Conservation (phyloP, 768 basidiomycete genomes). For the Boletus coccyginus region DNA sequence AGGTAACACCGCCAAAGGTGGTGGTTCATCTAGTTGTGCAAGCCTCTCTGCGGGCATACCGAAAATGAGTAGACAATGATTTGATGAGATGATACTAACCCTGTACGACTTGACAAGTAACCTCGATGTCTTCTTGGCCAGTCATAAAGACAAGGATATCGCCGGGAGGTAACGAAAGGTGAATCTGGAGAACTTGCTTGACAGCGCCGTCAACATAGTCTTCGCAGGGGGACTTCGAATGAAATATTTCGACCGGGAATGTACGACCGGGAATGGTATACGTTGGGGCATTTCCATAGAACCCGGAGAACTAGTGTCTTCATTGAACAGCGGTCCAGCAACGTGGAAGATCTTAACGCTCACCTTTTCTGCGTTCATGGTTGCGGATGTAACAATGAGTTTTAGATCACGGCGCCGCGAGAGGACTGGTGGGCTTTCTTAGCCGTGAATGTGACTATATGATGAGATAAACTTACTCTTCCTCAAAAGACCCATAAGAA, state of each 20-base stretch:
- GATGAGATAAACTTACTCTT: slow-evolving; percentile 65
- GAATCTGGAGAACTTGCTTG: slow-evolving; percentile 96
- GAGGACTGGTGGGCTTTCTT: slow-evolving; percentile 49
- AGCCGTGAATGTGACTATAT: background rate
- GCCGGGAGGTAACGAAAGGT: slow-evolving; percentile 87
- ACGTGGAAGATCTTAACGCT: background rate
- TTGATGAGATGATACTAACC: slow-evolving; percentile 44
- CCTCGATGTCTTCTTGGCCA: slow-evolving; percentile 98
- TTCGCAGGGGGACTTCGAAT: slow-evolving; percentile 96
- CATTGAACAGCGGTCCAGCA: background rate
- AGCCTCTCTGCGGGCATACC: slow-evolving; percentile 66
- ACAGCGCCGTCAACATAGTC: slow-evolving; percentile 98
- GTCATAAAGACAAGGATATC: slow-evolving; percentile 99
- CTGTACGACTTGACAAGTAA: slow-evolving; percentile 91
- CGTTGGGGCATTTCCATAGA: slow-evolving; percentile 92
- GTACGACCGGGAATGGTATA: slow-evolving; percentile 95
- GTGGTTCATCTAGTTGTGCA: slow-evolving; percentile 86
- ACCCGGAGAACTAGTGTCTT: slow-evolving; percentile 81
- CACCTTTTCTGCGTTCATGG: slow-evolving; percentile 99
- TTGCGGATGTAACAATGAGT: slow-evolving; percentile 97
- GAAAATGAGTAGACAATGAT: background rate
- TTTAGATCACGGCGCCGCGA: slow-evolving; percentile 91
- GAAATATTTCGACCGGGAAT: slow-evolving; percentile 96
- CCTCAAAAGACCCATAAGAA: slow-evolving; percentile 91
- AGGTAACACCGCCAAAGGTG: slow-evolving; percentile 86